Evolutionary conservation across 768 basidiomycete species (phyloP).

Genomic region (Chiua virens): DNA sequence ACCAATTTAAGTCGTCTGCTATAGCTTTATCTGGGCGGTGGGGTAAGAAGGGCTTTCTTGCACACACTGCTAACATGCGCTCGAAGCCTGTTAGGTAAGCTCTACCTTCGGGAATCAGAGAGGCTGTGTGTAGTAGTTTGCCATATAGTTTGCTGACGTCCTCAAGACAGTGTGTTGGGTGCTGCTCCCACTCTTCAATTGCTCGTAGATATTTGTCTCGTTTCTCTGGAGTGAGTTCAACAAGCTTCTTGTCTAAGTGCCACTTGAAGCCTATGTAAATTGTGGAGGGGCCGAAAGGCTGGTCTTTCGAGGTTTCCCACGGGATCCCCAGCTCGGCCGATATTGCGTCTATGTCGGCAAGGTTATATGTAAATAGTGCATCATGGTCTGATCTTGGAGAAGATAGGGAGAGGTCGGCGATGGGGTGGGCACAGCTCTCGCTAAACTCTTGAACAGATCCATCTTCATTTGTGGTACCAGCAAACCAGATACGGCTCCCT

Average conservation of each 20-base stretch:
- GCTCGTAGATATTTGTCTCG: constrained; percentile 3
- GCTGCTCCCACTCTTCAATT: background rate
- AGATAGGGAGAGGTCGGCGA: background rate
- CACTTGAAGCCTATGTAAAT: constrained; percentile 35
- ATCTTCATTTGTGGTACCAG: background rate
- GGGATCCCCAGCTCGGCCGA: constrained; percentile 1
- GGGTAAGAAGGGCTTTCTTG: constrained; percentile 33
- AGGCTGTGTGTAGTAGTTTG: constrained; percentile 10
- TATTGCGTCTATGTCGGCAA: background rate
- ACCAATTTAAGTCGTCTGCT: background rate
- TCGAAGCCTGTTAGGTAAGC: constrained; percentile 44
- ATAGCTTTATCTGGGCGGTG: background rate
- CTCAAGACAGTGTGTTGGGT: background rate
- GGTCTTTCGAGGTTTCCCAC: constrained; percentile 12
- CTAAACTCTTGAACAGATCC: background rate
- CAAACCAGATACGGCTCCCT: too few species aligned
- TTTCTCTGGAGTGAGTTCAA: too few species aligned
- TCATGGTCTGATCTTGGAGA: background rate
- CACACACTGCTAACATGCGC: constrained; percentile 30
- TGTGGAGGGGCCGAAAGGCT: background rate
- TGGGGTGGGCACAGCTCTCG: background rate
- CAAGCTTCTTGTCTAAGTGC: constrained; percentile 26
- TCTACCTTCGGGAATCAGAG: constrained; percentile 28
- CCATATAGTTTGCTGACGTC: constrained; percentile 4
- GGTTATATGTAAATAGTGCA: background rate